Conservation (phyloP, 129 eudicot genomes). For the Tanacetum coccineum region DNA sequence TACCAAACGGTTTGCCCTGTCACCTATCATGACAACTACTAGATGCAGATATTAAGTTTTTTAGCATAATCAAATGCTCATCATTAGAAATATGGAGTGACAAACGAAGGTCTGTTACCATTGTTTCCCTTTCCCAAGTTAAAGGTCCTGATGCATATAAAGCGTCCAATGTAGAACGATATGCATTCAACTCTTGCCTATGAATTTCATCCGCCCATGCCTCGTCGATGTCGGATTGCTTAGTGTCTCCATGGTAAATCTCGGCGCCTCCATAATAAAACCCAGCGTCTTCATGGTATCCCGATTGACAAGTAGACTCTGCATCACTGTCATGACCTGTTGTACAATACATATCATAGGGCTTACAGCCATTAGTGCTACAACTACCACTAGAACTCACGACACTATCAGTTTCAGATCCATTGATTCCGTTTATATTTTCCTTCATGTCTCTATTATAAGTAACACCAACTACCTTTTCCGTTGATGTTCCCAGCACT, state of each 20-base stretch:
- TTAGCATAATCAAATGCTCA: constrained; percentile 73
- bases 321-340: constrained; percentile 57
- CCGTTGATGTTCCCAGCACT: constrained; percentile 16
- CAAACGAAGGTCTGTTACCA: constrained; percentile 72
- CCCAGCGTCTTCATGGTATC: constrained; percentile 12
- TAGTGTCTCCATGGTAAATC: not conserved
- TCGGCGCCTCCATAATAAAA: no score
- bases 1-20: constrained; percentile 23
- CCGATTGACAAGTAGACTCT: constrained; percentile 49
- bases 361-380: constrained; percentile 37
- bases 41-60: constrained; percentile 50
- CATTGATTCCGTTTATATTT: constrained; percentile 32
- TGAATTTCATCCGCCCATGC: constrained; percentile 50
- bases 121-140: constrained; percentile 73
- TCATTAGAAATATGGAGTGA: constrained; percentile 74
- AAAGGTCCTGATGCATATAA: constrained; percentile 83
- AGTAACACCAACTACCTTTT: constrained; percentile 41
- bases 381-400: constrained; percentile 63
- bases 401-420: constrained; percentile 43
- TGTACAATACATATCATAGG: constrained; percentile 26
- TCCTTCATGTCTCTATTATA: constrained; percentile 20
- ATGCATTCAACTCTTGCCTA: constrained; percentile 72
- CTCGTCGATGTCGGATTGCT: constrained; percentile 21
- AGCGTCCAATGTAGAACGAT: constrained; percentile 65
- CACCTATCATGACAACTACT: constrained; percentile 30